Evolutionary conservation across 495 filamentous ascomycete species (phyloP).

Genomic region (Chaetomium fimeti): DNA sequence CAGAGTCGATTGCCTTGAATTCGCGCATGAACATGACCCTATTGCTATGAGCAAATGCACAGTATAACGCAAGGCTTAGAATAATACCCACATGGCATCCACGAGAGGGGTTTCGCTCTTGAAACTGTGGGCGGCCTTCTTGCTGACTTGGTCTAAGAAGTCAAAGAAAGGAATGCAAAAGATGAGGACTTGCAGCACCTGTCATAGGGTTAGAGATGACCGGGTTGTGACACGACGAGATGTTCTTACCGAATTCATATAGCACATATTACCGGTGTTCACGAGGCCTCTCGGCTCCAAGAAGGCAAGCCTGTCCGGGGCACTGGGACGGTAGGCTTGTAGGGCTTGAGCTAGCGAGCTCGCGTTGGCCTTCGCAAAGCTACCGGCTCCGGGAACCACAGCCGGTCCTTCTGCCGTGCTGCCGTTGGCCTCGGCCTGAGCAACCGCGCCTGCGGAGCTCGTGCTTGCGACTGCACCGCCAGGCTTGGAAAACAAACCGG

Average conservation of each 20-base stretch:
- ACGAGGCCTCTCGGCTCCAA: constrained; percentile 92
- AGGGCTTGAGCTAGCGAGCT: constrained; percentile 72
- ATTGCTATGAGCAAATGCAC: constrained; percentile 20
- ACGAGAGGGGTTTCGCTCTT: constrained; percentile 91
- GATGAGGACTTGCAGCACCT: constrained; percentile 91
- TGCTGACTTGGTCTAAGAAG: constrained; percentile 84
- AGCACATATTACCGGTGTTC: constrained; percentile 99
- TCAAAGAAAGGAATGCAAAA: constrained; percentile 93
- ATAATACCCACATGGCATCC: constrained; percentile 76
- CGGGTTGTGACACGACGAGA: neutral
- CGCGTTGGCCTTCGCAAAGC: constrained; percentile 55
- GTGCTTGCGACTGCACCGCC: constrained; percentile 32
- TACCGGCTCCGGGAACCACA: constrained; percentile 27
- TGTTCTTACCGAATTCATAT: constrained; percentile 93
- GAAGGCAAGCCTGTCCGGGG: constrained; percentile 68
- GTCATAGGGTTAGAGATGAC: constrained; percentile 2
- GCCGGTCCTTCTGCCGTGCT: constrained; percentile 23
- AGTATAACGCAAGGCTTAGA: neutral
- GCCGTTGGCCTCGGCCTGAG: constrained; percentile 30
- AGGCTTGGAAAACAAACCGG: constrained; percentile 65
- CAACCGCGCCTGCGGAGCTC: constrained; percentile 28
- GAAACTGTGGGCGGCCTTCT: constrained; percentile 81
- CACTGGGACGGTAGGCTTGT: constrained; percentile 59
- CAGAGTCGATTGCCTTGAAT: constrained; percentile 80
- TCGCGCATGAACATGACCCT: constrained; percentile 97